A percentile compares a stretch with the other conserved stretches of the same genome.
Conservation (phyloP, 345 rosid genomes). For the Kernera saxatilis region DNA sequence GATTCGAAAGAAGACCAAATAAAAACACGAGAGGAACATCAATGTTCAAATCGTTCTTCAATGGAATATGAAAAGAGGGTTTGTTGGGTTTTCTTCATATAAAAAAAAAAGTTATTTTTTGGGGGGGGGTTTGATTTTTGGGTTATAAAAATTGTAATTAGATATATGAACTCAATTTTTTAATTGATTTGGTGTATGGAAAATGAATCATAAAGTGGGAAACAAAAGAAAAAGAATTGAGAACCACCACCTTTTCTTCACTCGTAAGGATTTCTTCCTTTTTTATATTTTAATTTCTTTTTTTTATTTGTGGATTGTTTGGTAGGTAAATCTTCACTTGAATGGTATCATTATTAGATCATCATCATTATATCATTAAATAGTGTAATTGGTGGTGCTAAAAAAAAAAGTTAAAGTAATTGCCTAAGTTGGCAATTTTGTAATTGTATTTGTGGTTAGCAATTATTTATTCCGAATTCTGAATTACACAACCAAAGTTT, state of each 20-base stretch:
- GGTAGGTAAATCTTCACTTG: conserved; percentile 3
- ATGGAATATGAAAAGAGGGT: conserved; percentile 1
- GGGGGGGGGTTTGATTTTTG: conserved; percentile 3
- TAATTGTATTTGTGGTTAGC: too few species aligned
- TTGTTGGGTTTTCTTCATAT: conserved; percentile 7
- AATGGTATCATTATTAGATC: background rate
- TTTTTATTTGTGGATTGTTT: conserved; percentile 2
- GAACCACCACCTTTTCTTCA: conserved; percentile 11
- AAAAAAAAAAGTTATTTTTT: background rate
- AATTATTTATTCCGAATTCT: background rate
- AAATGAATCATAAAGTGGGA: conserved; percentile 27
- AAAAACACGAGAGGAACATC: conserved; percentile 1
- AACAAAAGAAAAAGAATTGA: conserved; percentile 27
- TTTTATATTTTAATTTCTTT: background rate
- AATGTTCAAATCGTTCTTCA: conserved; percentile 9
- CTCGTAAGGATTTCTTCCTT: background rate
- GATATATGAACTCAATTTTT: conserved; percentile 24
- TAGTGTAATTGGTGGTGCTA: background rate
- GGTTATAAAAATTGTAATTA: conserved; percentile 32
- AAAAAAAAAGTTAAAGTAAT: background rate
- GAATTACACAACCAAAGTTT: background rate
- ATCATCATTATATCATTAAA: background rate
- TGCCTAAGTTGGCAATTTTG: too few species aligned
- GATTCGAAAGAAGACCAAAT: background rate
- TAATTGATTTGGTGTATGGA: conserved; percentile 30